Base-by-base conservation (phyloP, 2,329 filamentous ascomycete genomes). In the Microcyclosporella mali region DNA sequence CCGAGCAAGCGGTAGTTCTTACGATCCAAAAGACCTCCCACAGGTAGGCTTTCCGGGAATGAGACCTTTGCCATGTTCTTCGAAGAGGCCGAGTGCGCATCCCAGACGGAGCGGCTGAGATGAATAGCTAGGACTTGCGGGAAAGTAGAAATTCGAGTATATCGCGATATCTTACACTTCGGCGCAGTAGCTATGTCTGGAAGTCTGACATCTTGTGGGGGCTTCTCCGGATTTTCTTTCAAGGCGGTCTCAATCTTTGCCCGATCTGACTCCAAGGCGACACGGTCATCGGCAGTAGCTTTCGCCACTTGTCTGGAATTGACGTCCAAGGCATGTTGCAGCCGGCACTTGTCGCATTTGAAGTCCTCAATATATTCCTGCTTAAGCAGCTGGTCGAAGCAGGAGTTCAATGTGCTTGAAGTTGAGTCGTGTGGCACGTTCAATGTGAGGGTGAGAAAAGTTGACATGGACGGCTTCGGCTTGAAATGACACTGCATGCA, bases 331-430 rank as follows among this genome's bases (percentile, higher is more conserved):
- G 88, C 88, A 63, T 95, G 85, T 33, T 86, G 67, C n/a, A 98
- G 73, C 16, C 88, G 81, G 61, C 92, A 98, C 66, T 82, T 85
- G 57, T 95, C 92, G 68, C 92, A 98, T 55, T 86, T 89, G 72
- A 94, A 98, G 62, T 95, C 92, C 50, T 97, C 90, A 52, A 98
- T 95, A 62, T 88, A 84, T 65, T 98, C 92, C 0, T 87, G 88
- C 67, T 95, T 95, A 54, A 98, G 82, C 66, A 95, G 83, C 31
- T 85, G 85, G 58, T 98, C 92, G 56, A 98, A 92, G 65, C 92
- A 98, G 7, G 81, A 75, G 59, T 84, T 88, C 12, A 98, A 74
- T 0, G 87, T 84, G 0, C 89, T 89, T 2, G 86, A 84, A 38
- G 65, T 65, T 10, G 52, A 52, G 35, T 82, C 78, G 62, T 92